phyloP scores from a whole-genome alignment of 768 basidiomycete genomes.

The Hypholoma sublateritium region DNA sequence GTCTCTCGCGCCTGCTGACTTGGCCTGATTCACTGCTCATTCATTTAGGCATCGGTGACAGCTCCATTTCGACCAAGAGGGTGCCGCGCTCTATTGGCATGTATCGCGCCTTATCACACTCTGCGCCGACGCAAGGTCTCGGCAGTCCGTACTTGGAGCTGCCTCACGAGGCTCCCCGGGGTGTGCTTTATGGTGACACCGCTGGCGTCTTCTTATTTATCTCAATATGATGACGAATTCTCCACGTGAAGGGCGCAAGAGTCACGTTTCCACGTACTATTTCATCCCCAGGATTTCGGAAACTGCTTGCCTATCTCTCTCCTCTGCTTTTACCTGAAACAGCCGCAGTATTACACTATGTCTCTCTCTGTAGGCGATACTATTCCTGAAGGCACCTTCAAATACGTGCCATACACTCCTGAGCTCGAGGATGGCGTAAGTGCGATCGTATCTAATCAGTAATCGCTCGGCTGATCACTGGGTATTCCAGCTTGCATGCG shows the following conservation, averaged over 20 bases:
- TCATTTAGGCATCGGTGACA: neutral
- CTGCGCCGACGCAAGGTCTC: neutral
- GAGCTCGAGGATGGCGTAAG: constrained; percentile 63
- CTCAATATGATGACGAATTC: constrained; percentile 6
- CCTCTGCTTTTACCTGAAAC: constrained; percentile 5
- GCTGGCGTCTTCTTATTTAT: neutral
- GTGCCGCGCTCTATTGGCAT: neutral
- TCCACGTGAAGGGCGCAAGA: constrained; percentile 1
- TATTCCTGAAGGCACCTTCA: constrained; percentile 40
- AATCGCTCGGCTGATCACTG: constrained; percentile 11
- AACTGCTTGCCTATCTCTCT: constrained; percentile 5
- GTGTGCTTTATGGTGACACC: neutral
- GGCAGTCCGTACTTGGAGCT: neutral
- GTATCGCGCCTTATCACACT: neutral
- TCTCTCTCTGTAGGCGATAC: constrained; percentile 36
- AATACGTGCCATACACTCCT: constrained; percentile 58
- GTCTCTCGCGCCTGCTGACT: neutral
- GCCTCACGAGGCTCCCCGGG: constrained; percentile 1
- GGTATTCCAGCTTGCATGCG: constrained; percentile 53
- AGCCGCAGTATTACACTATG: constrained; percentile 17
- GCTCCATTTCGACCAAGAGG: neutral
- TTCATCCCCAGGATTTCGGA: neutral
- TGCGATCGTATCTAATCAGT: constrained; percentile 18
- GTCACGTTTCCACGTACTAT: constrained; percentile 3
- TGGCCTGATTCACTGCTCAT: neutral